Base-by-base conservation (phyloP, 2,329 filamentous ascomycete species). In the Penicillium vulpinum region DNA sequence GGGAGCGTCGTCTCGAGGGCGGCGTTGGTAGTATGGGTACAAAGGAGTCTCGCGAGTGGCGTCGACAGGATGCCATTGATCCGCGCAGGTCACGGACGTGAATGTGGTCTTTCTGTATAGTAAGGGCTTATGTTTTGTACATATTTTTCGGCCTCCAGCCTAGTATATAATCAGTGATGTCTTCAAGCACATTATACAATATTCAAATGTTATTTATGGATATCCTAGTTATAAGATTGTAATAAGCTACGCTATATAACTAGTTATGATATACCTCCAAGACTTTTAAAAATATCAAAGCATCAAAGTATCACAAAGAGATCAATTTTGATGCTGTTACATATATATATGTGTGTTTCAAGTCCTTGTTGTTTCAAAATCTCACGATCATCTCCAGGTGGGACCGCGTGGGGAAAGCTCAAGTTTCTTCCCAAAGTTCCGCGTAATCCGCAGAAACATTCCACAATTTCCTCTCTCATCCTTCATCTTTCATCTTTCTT, bases 11-110 rank as follows among this genome's bases (percentile, higher is more conserved):
- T 54, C 69, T 73, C 29, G 92, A 97, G 72, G 94, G 94, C 4
- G 94, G 94, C 0, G 74, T 93, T 58, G 93, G 93, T 3, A 94
- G 91, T 69, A 73, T 97, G 72, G 91, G 92, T 3, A 97, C 93
- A 5, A 96, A 92, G 78, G 93, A 97, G 81, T 85, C 92, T 71
- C 84, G 94, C 59, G 91, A 96, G 65, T 92, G 88, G 76, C 85
- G 92, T 73, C 86, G 84, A 69, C 81, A 86, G 48, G 92, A 97
- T 73, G 92, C 93, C 5, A 79, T 85, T 62, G 89, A 96, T 80
- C 92, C 92, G 43, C 84, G 92, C 69, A 83, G 88, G 63, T 84
- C 87, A 59, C 86, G 86, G 74, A 76, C 65, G 58, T 79, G 67
- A 74, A 54, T 24, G 36, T n/a, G 8, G 38, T 40, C 24, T 35